Evolutionary conservation across 371 early-diverging fungal species (phyloP).

Genomic region (Rhizopus arrhizus): DNA sequence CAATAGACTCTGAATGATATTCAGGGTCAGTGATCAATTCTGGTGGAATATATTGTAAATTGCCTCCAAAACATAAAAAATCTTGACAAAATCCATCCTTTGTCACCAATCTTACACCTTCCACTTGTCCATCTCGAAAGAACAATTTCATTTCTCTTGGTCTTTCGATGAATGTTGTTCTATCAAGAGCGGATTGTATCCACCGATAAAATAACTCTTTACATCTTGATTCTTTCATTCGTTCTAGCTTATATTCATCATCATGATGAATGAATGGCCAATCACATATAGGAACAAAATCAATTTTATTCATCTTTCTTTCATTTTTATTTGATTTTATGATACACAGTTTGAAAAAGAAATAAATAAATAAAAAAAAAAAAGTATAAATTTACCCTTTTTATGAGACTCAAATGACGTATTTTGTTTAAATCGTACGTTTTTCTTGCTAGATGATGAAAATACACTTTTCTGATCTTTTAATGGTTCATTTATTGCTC

Average conservation of each 20-base stretch:
- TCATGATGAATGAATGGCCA: not conserved
- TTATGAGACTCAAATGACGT: no score
- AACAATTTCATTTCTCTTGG: slow-evolving; percentile 20
- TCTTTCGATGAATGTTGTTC: not conserved
- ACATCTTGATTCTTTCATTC: not conserved
- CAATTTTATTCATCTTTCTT: not conserved
- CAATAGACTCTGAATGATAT: slow-evolving; percentile 23
- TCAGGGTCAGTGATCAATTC: slow-evolving; percentile 23
- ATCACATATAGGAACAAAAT: slow-evolving; percentile 1
- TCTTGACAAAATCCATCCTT: slow-evolving; percentile 18
- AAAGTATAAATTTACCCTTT: no score
- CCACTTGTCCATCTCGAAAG: slow-evolving; percentile 24
- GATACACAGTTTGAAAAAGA: not conserved
- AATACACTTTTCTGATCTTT: no score
- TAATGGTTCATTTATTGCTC: no score
- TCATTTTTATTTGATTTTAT: not conserved
- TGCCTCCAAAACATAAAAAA: slow-evolving; percentile 28
- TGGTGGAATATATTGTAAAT: slow-evolving; percentile 46
- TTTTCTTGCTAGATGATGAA: no score
- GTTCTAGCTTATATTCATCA: not conserved
- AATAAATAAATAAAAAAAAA: not conserved
- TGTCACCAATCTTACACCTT: slow-evolving; percentile 19
- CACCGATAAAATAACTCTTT: not conserved
- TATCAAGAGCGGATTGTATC: not conserved
- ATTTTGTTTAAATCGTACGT: no score